These are phyloP conservation scores for Pseudofabraea citricarpa DNA, from an alignment of 2,329 filamentous ascomycete genomes.

Conservation along the genomic window DNA sequence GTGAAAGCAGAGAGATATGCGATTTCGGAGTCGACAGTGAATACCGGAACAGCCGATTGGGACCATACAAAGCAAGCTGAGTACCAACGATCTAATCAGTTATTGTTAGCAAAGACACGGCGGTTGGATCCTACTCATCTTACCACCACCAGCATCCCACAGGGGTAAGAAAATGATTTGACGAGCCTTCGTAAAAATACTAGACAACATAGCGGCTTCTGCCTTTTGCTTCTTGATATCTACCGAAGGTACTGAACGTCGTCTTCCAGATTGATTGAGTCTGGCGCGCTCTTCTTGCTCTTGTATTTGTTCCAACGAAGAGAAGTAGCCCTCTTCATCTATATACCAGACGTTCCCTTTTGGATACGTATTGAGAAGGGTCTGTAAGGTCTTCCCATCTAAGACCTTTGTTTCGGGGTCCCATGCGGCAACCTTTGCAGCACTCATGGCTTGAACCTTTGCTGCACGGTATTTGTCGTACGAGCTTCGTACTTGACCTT, in stretches of 20 bases:
- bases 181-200: constrained; percentile 21
- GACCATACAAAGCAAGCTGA: constrained; percentile 22
- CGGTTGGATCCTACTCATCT: background rate
- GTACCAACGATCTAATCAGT: constrained; percentile 19
- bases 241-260: constrained; percentile 4
- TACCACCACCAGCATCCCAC: constrained; percentile 25
- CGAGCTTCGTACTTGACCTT: constrained; percentile 11
- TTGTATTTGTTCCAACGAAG: constrained; percentile 21
- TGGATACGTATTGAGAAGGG: constrained; percentile 21
- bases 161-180: constrained; percentile 27
- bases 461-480: constrained; percentile 16
- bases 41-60: constrained; percentile 16
- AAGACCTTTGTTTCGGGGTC: constrained; percentile 13
- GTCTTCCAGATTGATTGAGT: constrained; percentile 8
- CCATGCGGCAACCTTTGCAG: constrained; percentile 15
- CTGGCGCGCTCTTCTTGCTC: constrained; percentile 6
- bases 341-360: constrained; percentile 27
- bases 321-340: constrained; percentile 24
- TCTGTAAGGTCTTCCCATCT: constrained; percentile 19
- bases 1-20: constrained; percentile 21
- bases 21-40: constrained; percentile 21
- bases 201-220: constrained; percentile 21
- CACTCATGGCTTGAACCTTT: constrained; percentile 21
- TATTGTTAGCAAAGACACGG: background rate
- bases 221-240: constrained; percentile 15